Conservation (phyloP, 306 rosid genomes). For the Morella rubra region DNA sequence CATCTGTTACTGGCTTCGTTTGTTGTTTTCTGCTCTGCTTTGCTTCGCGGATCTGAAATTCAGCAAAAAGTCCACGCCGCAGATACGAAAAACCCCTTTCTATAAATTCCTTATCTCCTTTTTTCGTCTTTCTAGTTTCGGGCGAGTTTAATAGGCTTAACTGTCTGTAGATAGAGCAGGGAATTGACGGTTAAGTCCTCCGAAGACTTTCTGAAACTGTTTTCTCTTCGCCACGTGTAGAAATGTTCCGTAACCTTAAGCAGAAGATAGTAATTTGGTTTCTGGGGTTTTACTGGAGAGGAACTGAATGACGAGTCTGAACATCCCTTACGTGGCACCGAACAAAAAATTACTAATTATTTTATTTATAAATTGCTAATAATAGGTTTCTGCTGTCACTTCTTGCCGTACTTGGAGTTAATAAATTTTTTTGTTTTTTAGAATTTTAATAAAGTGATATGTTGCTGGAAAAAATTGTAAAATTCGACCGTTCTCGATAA, state of each 20-base stretch:
- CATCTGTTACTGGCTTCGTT: not conserved
- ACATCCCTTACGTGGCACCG: not conserved
- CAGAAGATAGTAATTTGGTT: no score
- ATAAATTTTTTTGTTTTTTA: no score
- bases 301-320: not conserved
- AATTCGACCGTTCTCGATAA: no score
- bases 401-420: no score
- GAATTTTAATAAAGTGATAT: no score
- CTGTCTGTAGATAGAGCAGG: not conserved
- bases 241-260: not conserved
- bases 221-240: not conserved
- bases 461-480: no score
- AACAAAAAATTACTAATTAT: no score
- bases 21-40: conserved; percentile 6
- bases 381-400: no score
- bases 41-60: conserved; percentile 48
- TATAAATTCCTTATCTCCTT: not conserved
- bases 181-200: conserved; percentile 16
- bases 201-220: conserved; percentile 22
- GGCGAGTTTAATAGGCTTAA: not conserved
- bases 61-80: conserved; percentile 67
- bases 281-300: not conserved
- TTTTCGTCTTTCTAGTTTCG: not conserved
- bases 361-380: no score
- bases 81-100: conserved; percentile 10